Percentiles rank a stretch among this genome's conserved stretches.
phyloP scores from a whole-genome alignment of 495 filamentous ascomycete species.

The Hypoxylon fragiforme region DNA sequence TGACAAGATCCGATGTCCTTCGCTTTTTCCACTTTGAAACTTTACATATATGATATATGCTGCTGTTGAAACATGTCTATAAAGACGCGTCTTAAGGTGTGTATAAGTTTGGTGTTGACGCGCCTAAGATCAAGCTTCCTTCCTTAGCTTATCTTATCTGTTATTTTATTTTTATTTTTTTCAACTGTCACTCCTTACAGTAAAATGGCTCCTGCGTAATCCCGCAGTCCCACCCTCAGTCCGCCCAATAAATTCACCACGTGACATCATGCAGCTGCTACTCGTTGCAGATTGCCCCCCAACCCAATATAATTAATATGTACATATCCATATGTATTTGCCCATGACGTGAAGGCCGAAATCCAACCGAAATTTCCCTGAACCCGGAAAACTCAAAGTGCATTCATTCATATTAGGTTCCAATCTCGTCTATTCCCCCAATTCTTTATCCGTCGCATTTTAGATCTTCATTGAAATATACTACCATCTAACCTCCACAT shows the following conservation, averaged over 20 bases:
- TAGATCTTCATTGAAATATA: neutral
- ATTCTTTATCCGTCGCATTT: slow-evolving; percentile 8
- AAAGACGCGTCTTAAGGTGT: slow-evolving; percentile 18
- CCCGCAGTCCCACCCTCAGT: no score
- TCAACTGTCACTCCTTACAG: neutral
- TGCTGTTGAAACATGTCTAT: neutral
- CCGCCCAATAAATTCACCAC: no score
- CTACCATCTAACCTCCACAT: neutral
- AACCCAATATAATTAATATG: no score
- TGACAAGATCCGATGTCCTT: neutral
- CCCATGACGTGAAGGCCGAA: slow-evolving; percentile 29
- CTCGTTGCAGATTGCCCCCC: no score
- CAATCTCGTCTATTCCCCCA: no score
- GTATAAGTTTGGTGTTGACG: slow-evolving; percentile 18
- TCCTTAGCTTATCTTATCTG: no score
- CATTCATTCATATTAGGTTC: no score
- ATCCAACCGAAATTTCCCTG: slow-evolving; percentile 4
- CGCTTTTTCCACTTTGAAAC: neutral
- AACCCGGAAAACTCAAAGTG: neutral
- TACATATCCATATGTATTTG: slow-evolving; percentile 11
- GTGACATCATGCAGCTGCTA: slow-evolving; percentile 1
- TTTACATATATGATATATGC: neutral
- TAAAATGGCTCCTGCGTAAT: no score
- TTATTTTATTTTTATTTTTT: slow-evolving; percentile 14
- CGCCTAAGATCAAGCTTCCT: neutral